Conservation (phyloP, 192 early-diverging fungal species). For the Coemansia sp. region DNA sequence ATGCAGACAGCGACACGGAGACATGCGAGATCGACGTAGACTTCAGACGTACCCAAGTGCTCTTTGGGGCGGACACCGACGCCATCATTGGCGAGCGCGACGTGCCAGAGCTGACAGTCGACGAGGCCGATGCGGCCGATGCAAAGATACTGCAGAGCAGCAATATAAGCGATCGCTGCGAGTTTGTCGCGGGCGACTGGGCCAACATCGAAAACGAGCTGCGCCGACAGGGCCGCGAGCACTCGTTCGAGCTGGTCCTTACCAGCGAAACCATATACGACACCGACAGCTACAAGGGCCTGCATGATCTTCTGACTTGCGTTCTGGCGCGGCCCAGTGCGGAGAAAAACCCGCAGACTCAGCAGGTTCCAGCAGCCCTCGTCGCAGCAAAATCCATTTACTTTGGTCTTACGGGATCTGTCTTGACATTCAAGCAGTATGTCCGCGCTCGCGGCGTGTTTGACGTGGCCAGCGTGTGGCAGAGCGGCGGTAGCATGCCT, state of each 20-base stretch:
- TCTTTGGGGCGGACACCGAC: conserved; percentile 42
- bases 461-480: conserved; percentile 60
- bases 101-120: conserved; percentile 41
- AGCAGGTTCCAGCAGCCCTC: conserved; percentile 37
- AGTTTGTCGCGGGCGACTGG: conserved; percentile 71
- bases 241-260: conserved; percentile 69
- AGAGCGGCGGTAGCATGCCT: conserved; percentile 58
- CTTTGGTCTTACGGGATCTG: conserved; percentile 90
- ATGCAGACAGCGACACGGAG: conserved; percentile 32
- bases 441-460: conserved; percentile 58
- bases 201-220: conserved; percentile 48
- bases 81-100: conserved; percentile 33
- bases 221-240: conserved; percentile 40
- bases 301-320: conserved; percentile 59
- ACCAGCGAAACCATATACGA: conserved; percentile 79
- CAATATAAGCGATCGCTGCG: conserved; percentile 40
- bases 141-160: conserved; percentile 12
- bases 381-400: conserved; percentile 92
- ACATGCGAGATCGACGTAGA: conserved; percentile 49
- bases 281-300: conserved; percentile 57
- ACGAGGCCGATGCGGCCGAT: conserved; percentile 37
- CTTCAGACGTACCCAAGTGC: conserved; percentile 32
- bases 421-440: conserved; percentile 68
- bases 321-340: conserved; percentile 49
- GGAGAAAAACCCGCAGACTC: conserved; percentile 41